Percentiles rank a stretch among this genome's conserved stretches.
Conservation (phyloP, 768 basidiomycete species). For the Favolaschia claudopus region DNA sequence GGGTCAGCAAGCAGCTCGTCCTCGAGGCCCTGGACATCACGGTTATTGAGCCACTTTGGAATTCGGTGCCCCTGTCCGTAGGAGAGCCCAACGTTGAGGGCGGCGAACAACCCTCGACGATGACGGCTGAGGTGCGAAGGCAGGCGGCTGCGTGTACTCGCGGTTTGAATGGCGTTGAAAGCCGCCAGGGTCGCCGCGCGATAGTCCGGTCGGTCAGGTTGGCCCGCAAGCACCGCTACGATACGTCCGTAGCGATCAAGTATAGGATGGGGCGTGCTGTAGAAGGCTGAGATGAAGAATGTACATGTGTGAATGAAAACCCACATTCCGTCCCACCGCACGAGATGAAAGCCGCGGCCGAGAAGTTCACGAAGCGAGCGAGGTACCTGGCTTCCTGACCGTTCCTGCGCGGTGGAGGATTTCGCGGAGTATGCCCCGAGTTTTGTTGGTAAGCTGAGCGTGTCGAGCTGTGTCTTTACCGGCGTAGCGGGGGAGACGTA, state of each 20-base stretch:
- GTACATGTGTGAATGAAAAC: background rate
- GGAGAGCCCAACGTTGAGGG: background rate
- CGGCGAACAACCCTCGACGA: slow-evolving; percentile 1
- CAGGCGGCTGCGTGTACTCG: background rate
- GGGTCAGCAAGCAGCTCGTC: background rate
- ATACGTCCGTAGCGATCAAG: slow-evolving; percentile 11
- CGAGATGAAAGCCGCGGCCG: background rate
- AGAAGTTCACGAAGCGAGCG: background rate
- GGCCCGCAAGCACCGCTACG: slow-evolving; percentile 12
- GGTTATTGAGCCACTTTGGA: background rate
- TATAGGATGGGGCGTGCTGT: slow-evolving; percentile 4
- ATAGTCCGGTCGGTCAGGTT: background rate
- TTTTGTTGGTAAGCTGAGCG: background rate
- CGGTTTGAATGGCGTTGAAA: background rate
- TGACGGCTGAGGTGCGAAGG: slow-evolving; percentile 5
- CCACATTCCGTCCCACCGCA: background rate
- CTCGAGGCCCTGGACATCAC: too few relatives aligned
- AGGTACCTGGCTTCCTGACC: too few relatives aligned
- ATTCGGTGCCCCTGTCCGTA: background rate
- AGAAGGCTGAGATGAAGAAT: background rate
- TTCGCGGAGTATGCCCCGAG: slow-evolving; percentile 1
- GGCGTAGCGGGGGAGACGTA: background rate
- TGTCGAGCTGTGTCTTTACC: background rate
- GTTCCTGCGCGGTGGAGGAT: too few relatives aligned
- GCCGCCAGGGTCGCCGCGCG: background rate